Percentiles rank a stretch among this genome's conserved stretches.
Evolutionary conservation across 106 monocot genomes (phyloP).

Genomic region (Dendrobium officinale): DNA sequence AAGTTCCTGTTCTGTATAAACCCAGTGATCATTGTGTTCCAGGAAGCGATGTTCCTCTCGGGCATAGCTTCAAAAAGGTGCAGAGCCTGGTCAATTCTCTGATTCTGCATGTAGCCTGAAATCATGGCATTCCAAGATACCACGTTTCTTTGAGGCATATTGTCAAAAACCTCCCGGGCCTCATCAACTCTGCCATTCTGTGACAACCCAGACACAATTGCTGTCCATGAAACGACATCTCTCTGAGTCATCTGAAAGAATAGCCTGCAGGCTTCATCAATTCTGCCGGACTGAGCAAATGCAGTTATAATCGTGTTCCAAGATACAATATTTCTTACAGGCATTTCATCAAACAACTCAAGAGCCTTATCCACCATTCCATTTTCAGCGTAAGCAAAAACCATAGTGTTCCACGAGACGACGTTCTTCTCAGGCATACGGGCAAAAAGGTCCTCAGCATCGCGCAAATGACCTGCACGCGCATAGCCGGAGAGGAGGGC

Average conservation of each 20-base stretch:
- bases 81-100: conserved; percentile 32
- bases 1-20: conserved; percentile 45
- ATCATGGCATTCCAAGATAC: conserved; percentile 67
- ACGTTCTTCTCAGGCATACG: conserved; percentile 57
- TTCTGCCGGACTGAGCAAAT: conserved; percentile 17
- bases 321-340: conserved; percentile 37
- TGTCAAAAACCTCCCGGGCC: conserved; percentile 37
- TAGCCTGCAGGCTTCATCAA: conserved; percentile 22
- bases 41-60: conserved; percentile 43
- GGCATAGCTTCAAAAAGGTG: conserved; percentile 46
- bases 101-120: conserved; percentile 46
- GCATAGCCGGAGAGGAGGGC: conserved; percentile 55
- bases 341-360: conserved; percentile 35
- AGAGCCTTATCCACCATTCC: conserved; percentile 21
- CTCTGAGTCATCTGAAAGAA: conserved; percentile 33
- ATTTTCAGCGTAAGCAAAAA: conserved; percentile 21
- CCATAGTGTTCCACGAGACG: conserved; percentile 52
- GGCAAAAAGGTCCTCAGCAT: conserved; percentile 40
- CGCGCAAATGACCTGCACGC: conserved; percentile 14
- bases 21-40: conserved; percentile 67
- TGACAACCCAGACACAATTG: conserved; percentile 32
- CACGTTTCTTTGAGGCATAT: conserved; percentile 45
- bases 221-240: conserved; percentile 59
- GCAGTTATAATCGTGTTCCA: conserved; percentile 53
- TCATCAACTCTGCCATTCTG: conserved; percentile 35